A percentile compares a stretch with the other conserved stretches of the same genome.
Evolutionary conservation across 805 yeast species (phyloP).

Genomic region (Sungouiella thailandica): DNA sequence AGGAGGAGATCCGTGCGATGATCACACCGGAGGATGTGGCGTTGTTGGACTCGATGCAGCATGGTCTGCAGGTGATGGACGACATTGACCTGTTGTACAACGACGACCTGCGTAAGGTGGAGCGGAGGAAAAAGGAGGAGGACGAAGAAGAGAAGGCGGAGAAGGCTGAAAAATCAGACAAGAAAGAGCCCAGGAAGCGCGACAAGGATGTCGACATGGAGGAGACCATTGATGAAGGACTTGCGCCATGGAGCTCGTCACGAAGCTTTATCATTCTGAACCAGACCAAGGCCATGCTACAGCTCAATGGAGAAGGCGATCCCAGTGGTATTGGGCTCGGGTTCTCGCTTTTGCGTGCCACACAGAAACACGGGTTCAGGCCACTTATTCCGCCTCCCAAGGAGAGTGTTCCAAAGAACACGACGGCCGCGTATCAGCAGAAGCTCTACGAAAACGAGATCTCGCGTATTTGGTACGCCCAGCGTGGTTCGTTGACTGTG

Average conservation of each 20-base stretch:
- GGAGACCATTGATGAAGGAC: conserved; percentile 71
- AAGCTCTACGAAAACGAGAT: conserved; percentile 90
- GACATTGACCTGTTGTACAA: conserved; percentile 61
- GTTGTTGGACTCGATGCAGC: conserved; percentile 85
- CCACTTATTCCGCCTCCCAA: conserved; percentile 33
- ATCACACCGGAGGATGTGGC: conserved; percentile 89
- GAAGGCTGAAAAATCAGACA: conserved; percentile 24
- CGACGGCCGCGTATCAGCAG: conserved; percentile 59
- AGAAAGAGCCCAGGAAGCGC: conserved; percentile 25
- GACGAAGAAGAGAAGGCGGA: conserved; percentile 36
- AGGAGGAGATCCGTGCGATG: conserved; percentile 74
- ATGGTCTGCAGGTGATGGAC: conserved; percentile 82
- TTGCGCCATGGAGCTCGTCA: conserved; percentile 93
- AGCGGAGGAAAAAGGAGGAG: conserved; percentile 13
- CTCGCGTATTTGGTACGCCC: conserved; percentile 83
- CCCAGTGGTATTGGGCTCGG: conserved; percentile 90
- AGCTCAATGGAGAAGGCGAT: conserved; percentile 91
- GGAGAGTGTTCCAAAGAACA: conserved; percentile 35
- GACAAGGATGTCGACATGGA: conserved; percentile 30
- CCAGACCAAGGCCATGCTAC: conserved; percentile 95
- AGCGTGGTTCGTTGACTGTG: conserved; percentile 51
- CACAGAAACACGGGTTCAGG: conserved; percentile 90
- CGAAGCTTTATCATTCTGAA: conserved; percentile 89
- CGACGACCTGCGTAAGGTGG: conserved; percentile 27
- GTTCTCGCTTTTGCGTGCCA: conserved; percentile 79